phyloP scores from a whole-genome alignment of 306 rosid species.

The Prunus salicina region DNA sequence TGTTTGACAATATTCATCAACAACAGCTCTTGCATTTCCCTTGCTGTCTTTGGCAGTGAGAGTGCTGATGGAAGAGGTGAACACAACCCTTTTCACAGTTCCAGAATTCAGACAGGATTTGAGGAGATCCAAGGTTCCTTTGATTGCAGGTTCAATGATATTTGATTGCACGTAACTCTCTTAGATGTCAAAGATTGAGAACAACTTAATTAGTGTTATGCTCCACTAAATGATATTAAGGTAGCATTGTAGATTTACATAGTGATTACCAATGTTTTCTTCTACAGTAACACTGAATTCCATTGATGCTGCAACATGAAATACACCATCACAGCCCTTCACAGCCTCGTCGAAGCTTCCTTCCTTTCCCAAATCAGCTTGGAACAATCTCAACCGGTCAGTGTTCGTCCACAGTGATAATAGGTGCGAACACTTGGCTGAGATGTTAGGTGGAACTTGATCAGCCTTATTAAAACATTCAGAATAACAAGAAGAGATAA shows the following conservation, averaged over 20 bases:
- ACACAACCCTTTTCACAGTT: conserved; percentile 71
- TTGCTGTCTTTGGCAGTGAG: conserved; percentile 53
- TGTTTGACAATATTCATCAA: conserved; percentile 70
- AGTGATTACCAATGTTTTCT: conserved; percentile 52
- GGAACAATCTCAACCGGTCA: conserved; percentile 58
- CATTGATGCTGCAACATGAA: conserved; percentile 81
- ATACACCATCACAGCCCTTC: conserved; percentile 65
- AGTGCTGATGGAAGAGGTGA: conserved; percentile 83
- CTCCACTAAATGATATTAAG: background rate
- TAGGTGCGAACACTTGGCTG: conserved; percentile 66
- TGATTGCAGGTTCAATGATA: conserved; percentile 54
- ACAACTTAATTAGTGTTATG: background rate
- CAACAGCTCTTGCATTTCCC: conserved; percentile 51
- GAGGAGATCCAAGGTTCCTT: conserved; percentile 58
- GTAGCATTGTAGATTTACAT: too few relatives aligned
- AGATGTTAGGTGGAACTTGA: background rate
- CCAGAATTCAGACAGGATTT: conserved; percentile 63
- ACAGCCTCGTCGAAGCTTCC: conserved; percentile 80
- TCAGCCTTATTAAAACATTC: background rate
- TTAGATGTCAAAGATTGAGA: conserved; percentile 15
- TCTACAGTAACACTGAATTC: conserved; percentile 38
- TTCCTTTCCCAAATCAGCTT: conserved; percentile 59
- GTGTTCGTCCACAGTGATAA: conserved; percentile 43
- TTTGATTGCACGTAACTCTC: conserved; percentile 56
- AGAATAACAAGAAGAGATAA: background rate